Conservation (phyloP, 768 basidiomycete genomes). For the Tricholoma sp. region DNA sequence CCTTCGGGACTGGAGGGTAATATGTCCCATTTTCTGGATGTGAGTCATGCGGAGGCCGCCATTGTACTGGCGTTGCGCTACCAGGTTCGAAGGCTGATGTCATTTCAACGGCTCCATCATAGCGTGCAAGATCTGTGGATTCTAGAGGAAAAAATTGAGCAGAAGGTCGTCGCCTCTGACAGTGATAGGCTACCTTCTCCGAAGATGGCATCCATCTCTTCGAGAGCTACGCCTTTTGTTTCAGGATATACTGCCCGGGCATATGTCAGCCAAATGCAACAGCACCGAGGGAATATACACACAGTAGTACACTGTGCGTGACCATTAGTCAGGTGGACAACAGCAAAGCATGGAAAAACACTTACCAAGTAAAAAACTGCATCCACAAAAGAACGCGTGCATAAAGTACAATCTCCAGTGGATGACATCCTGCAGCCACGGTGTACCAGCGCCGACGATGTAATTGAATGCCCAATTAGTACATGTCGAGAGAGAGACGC, state of each 20-base stretch:
- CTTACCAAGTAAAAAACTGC: slow-evolving; percentile 75
- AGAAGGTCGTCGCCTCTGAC: neutral
- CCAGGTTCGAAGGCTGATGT: neutral
- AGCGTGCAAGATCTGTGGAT: neutral
- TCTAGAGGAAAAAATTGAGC: neutral
- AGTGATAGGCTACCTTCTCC: slow-evolving; percentile 63
- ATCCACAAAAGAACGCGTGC: slow-evolving; percentile 91
- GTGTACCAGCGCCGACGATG: slow-evolving; percentile 83
- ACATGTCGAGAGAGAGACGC: slow-evolving; percentile 91
- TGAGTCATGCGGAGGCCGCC: neutral
- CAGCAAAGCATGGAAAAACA: neutral
- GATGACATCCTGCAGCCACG: slow-evolving; percentile 83
- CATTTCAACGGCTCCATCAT: neutral
- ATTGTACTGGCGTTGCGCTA: neutral
- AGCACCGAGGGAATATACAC: slow-evolving; percentile 22
- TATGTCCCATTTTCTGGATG: neutral
- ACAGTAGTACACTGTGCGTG: slow-evolving; percentile 67
- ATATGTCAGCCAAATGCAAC: neutral
- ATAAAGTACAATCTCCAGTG: slow-evolving; percentile 92
- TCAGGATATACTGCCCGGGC: slow-evolving; percentile 67
- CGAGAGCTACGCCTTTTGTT: slow-evolving; percentile 80
- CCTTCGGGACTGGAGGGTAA: slow-evolving; percentile 11
- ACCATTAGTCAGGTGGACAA: neutral
- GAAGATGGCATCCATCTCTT: slow-evolving; percentile 89
- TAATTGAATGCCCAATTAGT: slow-evolving; percentile 88